These are phyloP conservation scores for Poteriospumella lacustris DNA, from an alignment of 108 stramenopile genomes.

Conservation along the genomic window DNA sequence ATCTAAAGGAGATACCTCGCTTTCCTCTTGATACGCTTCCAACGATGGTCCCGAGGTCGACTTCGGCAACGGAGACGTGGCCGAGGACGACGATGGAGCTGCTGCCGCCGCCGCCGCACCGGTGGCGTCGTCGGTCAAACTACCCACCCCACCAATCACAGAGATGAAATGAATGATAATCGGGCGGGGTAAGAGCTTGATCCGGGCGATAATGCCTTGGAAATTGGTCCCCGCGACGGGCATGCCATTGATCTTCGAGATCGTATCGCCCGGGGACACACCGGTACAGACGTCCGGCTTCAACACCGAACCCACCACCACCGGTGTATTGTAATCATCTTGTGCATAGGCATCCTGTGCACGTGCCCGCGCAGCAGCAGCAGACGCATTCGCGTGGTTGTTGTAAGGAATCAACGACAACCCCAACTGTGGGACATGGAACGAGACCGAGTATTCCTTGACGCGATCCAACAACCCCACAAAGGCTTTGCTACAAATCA, in stretches of 20 bases:
- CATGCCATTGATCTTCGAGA: conserved; percentile 7
- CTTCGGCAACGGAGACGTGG: no score
- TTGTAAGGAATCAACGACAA: neutral
- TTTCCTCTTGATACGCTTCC: no score
- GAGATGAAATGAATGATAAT: conserved; percentile 16
- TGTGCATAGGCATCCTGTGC: no score
- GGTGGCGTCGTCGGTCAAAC: no score
- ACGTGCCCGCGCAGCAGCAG: no score
- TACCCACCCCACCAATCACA: neutral
- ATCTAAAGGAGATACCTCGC: no score
- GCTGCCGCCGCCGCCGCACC: no score
- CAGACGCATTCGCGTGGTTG: no score
- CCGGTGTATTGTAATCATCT: no score
- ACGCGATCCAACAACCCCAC: neutral
- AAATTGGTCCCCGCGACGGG: neutral
- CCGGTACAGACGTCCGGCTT: neutral
- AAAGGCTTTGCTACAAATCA: conserved; percentile 8
- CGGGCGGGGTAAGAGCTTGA: neutral
- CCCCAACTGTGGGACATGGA: neutral
- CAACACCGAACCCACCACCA: no score
- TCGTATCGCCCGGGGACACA: neutral
- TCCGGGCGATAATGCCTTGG: neutral
- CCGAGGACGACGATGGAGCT: no score
- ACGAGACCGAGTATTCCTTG: neutral
- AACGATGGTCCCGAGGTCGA: no score